phyloP scores from a whole-genome alignment of 352 stramenopile species.

The Pythium monospermum region DNA sequence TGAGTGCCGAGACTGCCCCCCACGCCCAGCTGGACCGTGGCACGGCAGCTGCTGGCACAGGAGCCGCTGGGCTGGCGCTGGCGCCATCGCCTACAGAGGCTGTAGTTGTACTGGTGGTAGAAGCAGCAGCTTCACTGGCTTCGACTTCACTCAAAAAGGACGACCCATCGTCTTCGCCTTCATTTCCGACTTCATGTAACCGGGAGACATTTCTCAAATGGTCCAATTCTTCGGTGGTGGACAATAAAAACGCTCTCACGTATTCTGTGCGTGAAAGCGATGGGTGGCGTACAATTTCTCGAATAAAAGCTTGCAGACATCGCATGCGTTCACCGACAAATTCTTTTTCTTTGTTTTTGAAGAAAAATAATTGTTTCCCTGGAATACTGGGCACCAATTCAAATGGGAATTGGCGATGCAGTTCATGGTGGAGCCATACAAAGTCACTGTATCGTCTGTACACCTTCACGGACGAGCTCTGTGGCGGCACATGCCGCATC shows the following conservation, averaged over 20 bases:
- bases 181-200: too few relatives aligned
- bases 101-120: neutral
- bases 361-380: conserved; percentile 78
- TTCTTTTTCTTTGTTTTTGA: conserved; percentile 83
- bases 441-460: conserved; percentile 86
- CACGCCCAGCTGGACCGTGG: conserved; percentile 45
- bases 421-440: conserved; percentile 71
- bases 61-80: neutral
- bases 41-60: conserved; percentile 2
- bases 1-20: conserved; percentile 68
- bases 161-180: conserved; percentile 45
- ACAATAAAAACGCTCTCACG: conserved; percentile 67
- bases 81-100: conserved; percentile 15
- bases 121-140: conserved; percentile 25
- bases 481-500: conserved; percentile 63
- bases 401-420: conserved; percentile 65
- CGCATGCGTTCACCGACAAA: conserved; percentile 85
- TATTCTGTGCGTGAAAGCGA: conserved; percentile 63
- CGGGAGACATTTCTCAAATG: conserved; percentile 48
- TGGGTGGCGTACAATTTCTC: conserved; percentile 63
- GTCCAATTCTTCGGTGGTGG: conserved; percentile 79
- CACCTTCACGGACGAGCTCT: conserved; percentile 72
- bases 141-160: conserved; percentile 33
- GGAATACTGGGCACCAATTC: conserved; percentile 71
- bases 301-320: conserved; percentile 70